Percentiles rank a stretch among this genome's conserved stretches.
Conservation (phyloP, 2,329 filamentous ascomycete species). For the Bretziella fagacearum region DNA sequence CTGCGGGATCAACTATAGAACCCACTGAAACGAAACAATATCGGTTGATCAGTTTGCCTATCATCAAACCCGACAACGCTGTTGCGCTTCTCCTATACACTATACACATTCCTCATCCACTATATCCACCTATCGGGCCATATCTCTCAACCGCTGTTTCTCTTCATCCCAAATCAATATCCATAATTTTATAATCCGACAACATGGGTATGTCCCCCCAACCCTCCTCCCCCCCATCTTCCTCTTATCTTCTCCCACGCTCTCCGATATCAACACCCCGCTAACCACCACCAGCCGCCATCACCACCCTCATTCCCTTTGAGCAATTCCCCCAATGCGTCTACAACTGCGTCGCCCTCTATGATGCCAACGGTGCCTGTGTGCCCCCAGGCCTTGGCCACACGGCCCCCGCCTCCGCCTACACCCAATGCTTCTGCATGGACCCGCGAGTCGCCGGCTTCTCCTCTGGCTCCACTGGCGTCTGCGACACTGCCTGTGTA, state of each 20-base stretch:
- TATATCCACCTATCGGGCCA: neutral
- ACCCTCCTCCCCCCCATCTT: neutral
- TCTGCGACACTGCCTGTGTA: slow-evolving; percentile 44
- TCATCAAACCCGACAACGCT: neutral
- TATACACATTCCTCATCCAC: neutral
- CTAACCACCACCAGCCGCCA: slow-evolving; percentile 2
- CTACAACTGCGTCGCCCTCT: slow-evolving; percentile 39
- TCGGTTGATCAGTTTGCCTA: neutral
- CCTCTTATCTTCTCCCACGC: neutral
- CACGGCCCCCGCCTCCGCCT: slow-evolving; percentile 33
- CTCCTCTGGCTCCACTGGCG: slow-evolving; percentile 35
- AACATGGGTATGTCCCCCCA: slow-evolving; percentile 8
- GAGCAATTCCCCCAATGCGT: slow-evolving; percentile 45
- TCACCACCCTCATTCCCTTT: slow-evolving; percentile 41
- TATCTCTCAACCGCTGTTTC: neutral
- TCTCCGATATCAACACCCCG: neutral
- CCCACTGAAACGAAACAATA: neutral
- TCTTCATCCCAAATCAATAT: neutral
- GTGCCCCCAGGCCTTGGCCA: slow-evolving; percentile 31
- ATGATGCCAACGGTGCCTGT: slow-evolving; percentile 56
- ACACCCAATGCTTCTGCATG: slow-evolving; percentile 58
- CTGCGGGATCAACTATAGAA: neutral
- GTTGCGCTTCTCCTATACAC: neutral
- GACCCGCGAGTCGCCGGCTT: slow-evolving; percentile 42
- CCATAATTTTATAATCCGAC: neutral